These are phyloP conservation scores for Herpotrichia juniperi DNA, from an alignment of 2,329 filamentous ascomycete species.

Conservation along the genomic window DNA sequence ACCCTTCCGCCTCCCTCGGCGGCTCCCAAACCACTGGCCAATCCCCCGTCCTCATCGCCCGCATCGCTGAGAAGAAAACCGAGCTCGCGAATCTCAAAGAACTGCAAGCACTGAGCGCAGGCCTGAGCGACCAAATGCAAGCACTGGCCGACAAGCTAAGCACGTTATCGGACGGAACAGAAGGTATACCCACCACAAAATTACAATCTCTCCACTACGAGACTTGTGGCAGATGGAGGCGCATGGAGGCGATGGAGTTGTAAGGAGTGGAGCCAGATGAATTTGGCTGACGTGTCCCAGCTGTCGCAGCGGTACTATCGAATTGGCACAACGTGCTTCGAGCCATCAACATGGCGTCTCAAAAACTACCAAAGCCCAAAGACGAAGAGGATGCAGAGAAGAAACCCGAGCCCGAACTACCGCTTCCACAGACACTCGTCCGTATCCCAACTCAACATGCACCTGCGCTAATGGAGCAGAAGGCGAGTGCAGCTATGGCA, in stretches of 20 bases:
- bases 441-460: constrained; percentile 81
- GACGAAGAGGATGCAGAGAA: constrained; percentile 50
- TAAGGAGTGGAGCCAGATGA: constrained; percentile 5
- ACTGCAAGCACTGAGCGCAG: constrained; percentile 77
- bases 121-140: constrained; percentile 82
- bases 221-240: constrained; percentile 3
- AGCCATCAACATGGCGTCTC: constrained; percentile 85
- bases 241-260: constrained; percentile 13
- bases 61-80: constrained; percentile 84
- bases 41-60: constrained; percentile 72
- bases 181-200: too few relatives aligned
- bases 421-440: constrained; percentile 80
- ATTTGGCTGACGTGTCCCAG: constrained; percentile 51
- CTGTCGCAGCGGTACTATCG: constrained; percentile 80
- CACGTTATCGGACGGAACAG: constrained; percentile 80
- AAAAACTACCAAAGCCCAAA: constrained; percentile 71
- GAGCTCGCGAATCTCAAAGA: constrained; percentile 81
- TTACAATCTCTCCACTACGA: too few relatives aligned
- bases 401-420: constrained; percentile 50
- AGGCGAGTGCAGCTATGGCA: constrained; percentile 32
- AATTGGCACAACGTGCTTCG: constrained; percentile 89
- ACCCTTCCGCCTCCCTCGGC: constrained; percentile 55
- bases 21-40: constrained; percentile 57
- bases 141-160: constrained; percentile 77
- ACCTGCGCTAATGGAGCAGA: constrained; percentile 41